Base-by-base conservation (phyloP, 441 rosid genomes). In the Populus hybrid region DNA sequence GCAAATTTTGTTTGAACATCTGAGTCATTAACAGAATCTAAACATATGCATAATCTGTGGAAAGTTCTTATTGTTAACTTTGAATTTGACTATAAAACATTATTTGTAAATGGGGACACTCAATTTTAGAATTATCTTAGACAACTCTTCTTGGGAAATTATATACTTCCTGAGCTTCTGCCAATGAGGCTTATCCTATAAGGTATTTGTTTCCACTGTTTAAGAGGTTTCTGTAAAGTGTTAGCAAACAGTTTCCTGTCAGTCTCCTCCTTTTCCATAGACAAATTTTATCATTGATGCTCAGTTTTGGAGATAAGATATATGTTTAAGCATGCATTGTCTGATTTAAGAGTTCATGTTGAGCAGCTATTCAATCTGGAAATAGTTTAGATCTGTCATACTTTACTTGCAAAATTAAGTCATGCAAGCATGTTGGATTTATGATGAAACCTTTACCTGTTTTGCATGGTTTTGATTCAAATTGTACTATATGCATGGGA, bases 11-110 rank as follows among this genome's bases (percentile, higher is more conserved):
- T 30, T 30, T 3, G 32, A 30, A 30, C 32, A 30, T 30, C 32
- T 30, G 32, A 30, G 32, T 30, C 32, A 30, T 3, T 30, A 30
- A 30, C 32, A 30, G 32, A 30, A 30, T 30, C 32, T 75, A 50
- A 38, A 32, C 4, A n/a, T 10, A 35, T 16, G 10, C 30, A 57
- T 34, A 36, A 73, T 21, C 24, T 76, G 23, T 8, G 1, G 32
- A 75, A 74, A 35, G 28, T 76, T 72, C 28, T 67, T 18, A 76
- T 54, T 36, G 64, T 50, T 59, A 65, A 72, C 12, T 72, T 10
- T 20, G 46, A 72, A 71, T 35, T 35, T 54, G 38, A 35, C 54
- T 70, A 3, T 32, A 23, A 70, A 65, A 42, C 23, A 65, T 20
- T 24, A 35, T 10, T 1, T 42, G 46, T 67, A 54, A 50, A 73